Evolutionary conservation across 257 asterid genomes (phyloP), one percentile per base, ranked within the genome.

Genomic region (Solanum ossicruentum): DNA sequence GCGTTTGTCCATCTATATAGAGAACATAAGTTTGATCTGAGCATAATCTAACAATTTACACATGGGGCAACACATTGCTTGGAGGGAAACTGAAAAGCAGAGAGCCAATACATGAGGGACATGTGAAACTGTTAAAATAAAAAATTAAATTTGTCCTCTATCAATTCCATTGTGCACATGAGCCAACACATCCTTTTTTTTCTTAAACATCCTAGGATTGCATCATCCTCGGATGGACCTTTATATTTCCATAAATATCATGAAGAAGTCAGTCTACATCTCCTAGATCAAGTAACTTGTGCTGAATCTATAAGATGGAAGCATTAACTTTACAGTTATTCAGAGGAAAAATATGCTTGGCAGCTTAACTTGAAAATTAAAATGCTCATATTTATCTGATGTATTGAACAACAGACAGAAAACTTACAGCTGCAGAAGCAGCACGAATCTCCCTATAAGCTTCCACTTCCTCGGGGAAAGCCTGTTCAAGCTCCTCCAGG

Each of bases 381-480:
- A 52, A 78, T 78, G 63, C 49, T 52, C 82, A 52, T 26, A 51
- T 16, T 17, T 17, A 78, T 52, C 61, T 9, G 82, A 28, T 28
- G 32, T 28, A 28, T 2, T 28, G 32, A 28, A 28, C 66, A 78
- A 52, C 28, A 78, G 45, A 78, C 16, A 45, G 6, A 90, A 28
- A 28, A 93, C 99, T 93, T 86, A 94, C 98, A 77, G 93, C 92
- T 41, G 98, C 92, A 86, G 99, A 94, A 79, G 96, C 88, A 23
- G 97, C 92, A 61, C 97, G 96, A 72, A 91, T 92, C 71, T 92
- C 95, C 88, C 99, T 91, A 83, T 91, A 94, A 82, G 92, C 86
- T 84, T 95, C 98, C 83, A 94, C 98, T 87, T 94, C 99, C 56
- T 90, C 98, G 56, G 98, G 97, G 88, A 95, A 95, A 67, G 94